phyloP scores from a whole-genome alignment of 306 rosid genomes.

The Vigna angularis region DNA sequence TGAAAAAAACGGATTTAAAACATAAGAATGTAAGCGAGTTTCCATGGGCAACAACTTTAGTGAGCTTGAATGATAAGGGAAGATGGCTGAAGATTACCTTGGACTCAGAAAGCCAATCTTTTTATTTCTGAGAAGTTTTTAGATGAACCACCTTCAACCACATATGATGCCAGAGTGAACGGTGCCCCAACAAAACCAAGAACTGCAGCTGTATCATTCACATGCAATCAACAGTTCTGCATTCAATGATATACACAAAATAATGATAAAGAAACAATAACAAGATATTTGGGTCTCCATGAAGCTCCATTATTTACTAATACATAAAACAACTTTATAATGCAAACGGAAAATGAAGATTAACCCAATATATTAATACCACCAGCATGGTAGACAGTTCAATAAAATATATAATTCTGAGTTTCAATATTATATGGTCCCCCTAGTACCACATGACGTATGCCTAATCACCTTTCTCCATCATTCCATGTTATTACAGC shows the following conservation, averaged over 20 bases:
- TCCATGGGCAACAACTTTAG: neutral
- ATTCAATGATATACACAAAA: conserved; percentile 28
- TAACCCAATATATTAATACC: conserved; percentile 21
- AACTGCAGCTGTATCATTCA: conserved; percentile 87
- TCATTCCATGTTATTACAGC: conserved; percentile 26
- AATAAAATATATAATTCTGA: conserved; percentile 3
- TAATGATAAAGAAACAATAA: neutral
- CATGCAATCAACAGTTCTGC: no score
- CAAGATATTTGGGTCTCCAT: neutral
- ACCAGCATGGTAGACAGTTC: conserved; percentile 19
- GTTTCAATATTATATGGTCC: conserved; percentile 12
- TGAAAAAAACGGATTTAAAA: neutral
- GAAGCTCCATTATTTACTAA: neutral
- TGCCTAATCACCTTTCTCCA: conserved; percentile 7
- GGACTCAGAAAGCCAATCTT: conserved; percentile 86
- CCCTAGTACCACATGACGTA: conserved; percentile 2
- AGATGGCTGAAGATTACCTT: conserved; percentile 50
- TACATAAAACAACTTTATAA: conserved; percentile 15
- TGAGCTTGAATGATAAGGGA: conserved; percentile 11
- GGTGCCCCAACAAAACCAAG: conserved; percentile 99
- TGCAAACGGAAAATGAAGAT: neutral
- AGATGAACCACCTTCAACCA: conserved; percentile 98
- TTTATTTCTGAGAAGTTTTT: conserved; percentile 92
- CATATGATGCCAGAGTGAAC: conserved; percentile 93
- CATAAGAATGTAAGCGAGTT: neutral